phyloP scores from a whole-genome alignment of 169 alveolate species.

The Eimeria necatrix region DNA sequence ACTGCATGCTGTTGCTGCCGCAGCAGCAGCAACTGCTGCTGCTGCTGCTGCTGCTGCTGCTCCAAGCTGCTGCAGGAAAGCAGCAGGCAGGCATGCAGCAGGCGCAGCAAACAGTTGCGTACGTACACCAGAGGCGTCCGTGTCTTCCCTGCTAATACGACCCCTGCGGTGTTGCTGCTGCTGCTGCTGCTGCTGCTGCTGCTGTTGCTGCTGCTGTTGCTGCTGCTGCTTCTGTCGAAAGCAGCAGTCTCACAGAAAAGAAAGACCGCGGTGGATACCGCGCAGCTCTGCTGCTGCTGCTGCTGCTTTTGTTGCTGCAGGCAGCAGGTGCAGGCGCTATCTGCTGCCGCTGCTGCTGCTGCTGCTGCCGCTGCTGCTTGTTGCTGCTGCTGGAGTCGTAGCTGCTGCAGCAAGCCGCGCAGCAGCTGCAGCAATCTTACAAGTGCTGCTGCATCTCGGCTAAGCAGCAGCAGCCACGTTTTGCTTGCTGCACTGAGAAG shows the following conservation, averaged over 20 bases:
- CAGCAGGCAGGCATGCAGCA: slow-evolving; percentile 15
- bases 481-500: slow-evolving; percentile 4
- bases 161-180: background rate
- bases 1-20: background rate
- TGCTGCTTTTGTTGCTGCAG: slow-evolving; percentile 14
- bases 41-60: slow-evolving; percentile 29
- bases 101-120: background rate
- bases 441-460: background rate
- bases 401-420: slow-evolving; percentile 10
- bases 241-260: slow-evolving; percentile 19
- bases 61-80: background rate
- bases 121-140: background rate
- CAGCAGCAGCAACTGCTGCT: background rate
- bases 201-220: slow-evolving; percentile 8
- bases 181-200: slow-evolving; percentile 5
- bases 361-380: background rate
- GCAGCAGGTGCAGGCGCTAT: background rate
- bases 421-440: background rate
- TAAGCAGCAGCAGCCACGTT: slow-evolving; percentile 9
- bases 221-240: no score
- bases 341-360: background rate
- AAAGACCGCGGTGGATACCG: background rate
- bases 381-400: background rate
- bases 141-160: background rate
- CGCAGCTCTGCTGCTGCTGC: slow-evolving; percentile 38